A percentile compares a stretch with the other conserved stretches of the same genome.
These are phyloP conservation scores for Hypomyces perniciosus DNA, from an alignment of 2,329 filamentous ascomycete species.

Conservation along the genomic window DNA sequence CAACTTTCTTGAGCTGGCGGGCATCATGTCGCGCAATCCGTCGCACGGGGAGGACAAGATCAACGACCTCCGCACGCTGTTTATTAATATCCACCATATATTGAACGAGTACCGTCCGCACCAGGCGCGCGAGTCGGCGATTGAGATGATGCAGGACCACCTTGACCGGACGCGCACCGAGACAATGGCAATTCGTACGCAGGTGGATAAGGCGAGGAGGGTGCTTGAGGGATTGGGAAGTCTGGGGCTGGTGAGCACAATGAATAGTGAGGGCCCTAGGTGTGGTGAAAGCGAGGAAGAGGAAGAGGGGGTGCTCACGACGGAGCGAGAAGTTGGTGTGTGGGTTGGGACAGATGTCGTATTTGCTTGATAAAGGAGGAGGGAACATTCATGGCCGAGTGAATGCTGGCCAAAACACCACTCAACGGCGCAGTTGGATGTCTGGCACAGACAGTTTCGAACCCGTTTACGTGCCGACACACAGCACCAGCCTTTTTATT, in stretches of 20 bases:
- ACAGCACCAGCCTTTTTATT: too few species aligned
- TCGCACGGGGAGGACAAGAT: conserved; percentile 62
- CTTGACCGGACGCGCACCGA: conserved; percentile 67
- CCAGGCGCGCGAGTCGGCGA: conserved; percentile 82
- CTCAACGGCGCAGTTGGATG: neutral
- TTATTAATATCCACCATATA: conserved; percentile 87
- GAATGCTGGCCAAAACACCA: neutral
- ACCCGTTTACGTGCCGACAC: too few species aligned
- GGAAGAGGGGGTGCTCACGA: conserved; percentile 14
- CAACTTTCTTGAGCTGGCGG: conserved; percentile 81
- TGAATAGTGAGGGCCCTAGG: conserved; percentile 8
- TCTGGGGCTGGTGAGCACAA: conserved; percentile 30
- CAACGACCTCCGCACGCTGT: conserved; percentile 70
- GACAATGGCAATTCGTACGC: conserved; percentile 60
- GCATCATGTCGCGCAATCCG: conserved; percentile 32
- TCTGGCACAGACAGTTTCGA: too few species aligned
- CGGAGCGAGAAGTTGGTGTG: conserved; percentile 27
- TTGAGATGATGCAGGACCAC: conserved; percentile 81
- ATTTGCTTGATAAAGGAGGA: conserved; percentile 26
- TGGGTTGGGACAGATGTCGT: conserved; percentile 39
- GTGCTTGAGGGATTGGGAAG: conserved; percentile 64
- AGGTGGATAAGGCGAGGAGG: conserved; percentile 65
- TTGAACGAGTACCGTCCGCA: conserved; percentile 93
- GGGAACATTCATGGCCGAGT: neutral
- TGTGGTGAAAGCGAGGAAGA: conserved; percentile 7